A percentile compares a stretch with the other conserved stretches of the same genome.
Conservation (phyloP, 768 basidiomycete species). For the Mrakia gelida region DNA sequence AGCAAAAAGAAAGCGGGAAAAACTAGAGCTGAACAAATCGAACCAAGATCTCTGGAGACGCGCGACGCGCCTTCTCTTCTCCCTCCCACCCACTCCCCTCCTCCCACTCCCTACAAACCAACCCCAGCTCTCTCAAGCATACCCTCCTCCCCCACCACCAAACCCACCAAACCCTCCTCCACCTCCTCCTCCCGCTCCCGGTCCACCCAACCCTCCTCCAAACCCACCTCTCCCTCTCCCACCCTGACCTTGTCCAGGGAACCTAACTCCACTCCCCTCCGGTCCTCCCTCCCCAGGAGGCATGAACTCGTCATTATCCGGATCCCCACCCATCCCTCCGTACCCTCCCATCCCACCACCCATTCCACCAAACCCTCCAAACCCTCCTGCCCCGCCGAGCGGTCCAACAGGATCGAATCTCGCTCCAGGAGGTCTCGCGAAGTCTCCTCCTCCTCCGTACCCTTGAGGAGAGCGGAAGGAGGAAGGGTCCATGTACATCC, state of each 20-base stretch:
- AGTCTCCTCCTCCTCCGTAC: background rate
- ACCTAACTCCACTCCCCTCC: slow-evolving; percentile 1
- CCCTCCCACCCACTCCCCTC: background rate
- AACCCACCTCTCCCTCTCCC: slow-evolving; percentile 13
- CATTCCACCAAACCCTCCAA: slow-evolving; percentile 20
- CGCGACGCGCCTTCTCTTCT: no score
- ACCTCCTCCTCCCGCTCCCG: background rate
- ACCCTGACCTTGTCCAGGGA: slow-evolving; percentile 17
- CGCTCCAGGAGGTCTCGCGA: slow-evolving; percentile 19
- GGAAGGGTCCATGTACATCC: slow-evolving; percentile 27
- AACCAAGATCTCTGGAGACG: background rate
- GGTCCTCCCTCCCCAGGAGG: slow-evolving; percentile 22
- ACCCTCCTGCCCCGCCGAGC: background rate
- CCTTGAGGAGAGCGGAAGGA: background rate
- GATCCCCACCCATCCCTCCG: slow-evolving; percentile 19
- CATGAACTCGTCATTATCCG: slow-evolving; percentile 34
- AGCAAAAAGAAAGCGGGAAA: background rate
- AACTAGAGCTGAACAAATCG: background rate
- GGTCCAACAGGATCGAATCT: slow-evolving; percentile 26
- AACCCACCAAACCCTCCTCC: slow-evolving; percentile 12
- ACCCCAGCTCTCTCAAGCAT: background rate
- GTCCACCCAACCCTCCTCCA: slow-evolving; percentile 9
- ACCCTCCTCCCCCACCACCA: background rate
- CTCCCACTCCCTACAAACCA: background rate
- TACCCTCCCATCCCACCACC: background rate